A percentile compares a stretch with the other conserved stretches of the same genome.
Evolutionary conservation across 1,284 basidiomycete species (phyloP).

Genomic region (Rugosomyces carneus): DNA sequence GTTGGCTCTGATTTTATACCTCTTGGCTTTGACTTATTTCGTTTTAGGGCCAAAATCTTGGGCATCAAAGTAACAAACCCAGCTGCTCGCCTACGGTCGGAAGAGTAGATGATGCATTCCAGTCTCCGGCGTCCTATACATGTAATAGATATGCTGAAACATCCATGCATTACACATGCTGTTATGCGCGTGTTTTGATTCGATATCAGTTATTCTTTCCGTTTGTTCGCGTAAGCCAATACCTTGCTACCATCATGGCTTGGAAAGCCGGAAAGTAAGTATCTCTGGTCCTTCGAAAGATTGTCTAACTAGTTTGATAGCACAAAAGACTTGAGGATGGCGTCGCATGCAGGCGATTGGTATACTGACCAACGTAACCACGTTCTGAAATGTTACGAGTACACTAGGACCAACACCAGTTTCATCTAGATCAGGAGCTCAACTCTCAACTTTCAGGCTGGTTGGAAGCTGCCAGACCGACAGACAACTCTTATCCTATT

Average conservation of each 20-base stretch:
- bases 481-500: slow-evolving; percentile 61
- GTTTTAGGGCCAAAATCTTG: slow-evolving; percentile 76
- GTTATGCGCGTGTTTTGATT: slow-evolving; percentile 9
- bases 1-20: slow-evolving; percentile 34
- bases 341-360: slow-evolving; percentile 90
- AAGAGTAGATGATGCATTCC: slow-evolving; percentile 66
- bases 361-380: slow-evolving; percentile 66
- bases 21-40: slow-evolving; percentile 5
- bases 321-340: slow-evolving; percentile 23
- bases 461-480: slow-evolving; percentile 54
- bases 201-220: background rate
- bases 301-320: slow-evolving; percentile 3
- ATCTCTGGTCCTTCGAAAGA: background rate
- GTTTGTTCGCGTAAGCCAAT: too few relatives aligned
- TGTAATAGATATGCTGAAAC: slow-evolving; percentile 34
- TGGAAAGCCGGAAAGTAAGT: slow-evolving; percentile 18
- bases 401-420: background rate
- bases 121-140: slow-evolving; percentile 28
- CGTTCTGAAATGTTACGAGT: slow-evolving; percentile 11
- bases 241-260: slow-evolving; percentile 13
- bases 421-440: slow-evolving; percentile 46
- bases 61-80: slow-evolving; percentile 95
- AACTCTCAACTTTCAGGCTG: slow-evolving; percentile 57
- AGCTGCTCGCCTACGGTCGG: slow-evolving; percentile 91
- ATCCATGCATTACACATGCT: slow-evolving; percentile 18